Percentiles rank a stretch among this genome's conserved stretches.
Conservation (phyloP, 2,329 filamentous ascomycete species). For the Elsinoe arachidis region DNA sequence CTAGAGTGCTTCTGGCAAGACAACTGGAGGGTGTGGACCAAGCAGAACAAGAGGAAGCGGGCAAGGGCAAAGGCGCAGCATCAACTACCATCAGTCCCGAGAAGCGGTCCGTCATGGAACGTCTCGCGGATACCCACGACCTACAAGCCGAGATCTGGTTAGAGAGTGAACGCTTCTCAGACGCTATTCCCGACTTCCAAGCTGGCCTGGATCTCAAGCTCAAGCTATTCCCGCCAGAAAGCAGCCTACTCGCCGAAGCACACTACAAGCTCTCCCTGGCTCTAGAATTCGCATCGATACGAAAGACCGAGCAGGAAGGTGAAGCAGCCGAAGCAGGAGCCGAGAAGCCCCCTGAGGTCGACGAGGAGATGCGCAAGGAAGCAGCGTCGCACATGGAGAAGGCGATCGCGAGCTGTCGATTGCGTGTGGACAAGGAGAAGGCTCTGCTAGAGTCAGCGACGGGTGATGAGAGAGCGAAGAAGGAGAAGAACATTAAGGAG, state of each 20-base stretch:
- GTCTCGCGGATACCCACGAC: slow-evolving; percentile 86
- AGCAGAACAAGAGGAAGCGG: slow-evolving; percentile 35
- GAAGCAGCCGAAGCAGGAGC: slow-evolving; percentile 34
- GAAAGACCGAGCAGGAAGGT: slow-evolving; percentile 47
- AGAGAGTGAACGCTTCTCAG: slow-evolving; percentile 85
- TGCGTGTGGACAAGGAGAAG: slow-evolving; percentile 63
- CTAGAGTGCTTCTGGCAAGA: slow-evolving; percentile 50
- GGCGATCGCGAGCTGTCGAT: slow-evolving; percentile 63
- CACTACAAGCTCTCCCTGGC: slow-evolving; percentile 95
- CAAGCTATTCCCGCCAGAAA: slow-evolving; percentile 68
- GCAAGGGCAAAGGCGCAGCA: slow-evolving; percentile 37
- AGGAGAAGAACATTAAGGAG: slow-evolving; percentile 56
- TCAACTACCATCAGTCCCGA: slow-evolving; percentile 27
- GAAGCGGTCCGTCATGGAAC: slow-evolving; percentile 63
- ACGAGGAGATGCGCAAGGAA: slow-evolving; percentile 62
- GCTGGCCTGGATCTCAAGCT: slow-evolving; percentile 71
- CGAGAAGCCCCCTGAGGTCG: slow-evolving; percentile 41
- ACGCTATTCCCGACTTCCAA: slow-evolving; percentile 77
- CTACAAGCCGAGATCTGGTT: slow-evolving; percentile 93
- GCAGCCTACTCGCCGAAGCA: slow-evolving; percentile 81
- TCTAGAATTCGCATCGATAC: slow-evolving; percentile 83
- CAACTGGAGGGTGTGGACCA: slow-evolving; percentile 44
- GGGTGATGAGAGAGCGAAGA: slow-evolving; percentile 56
- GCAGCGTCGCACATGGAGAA: slow-evolving; percentile 62
- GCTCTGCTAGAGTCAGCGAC: slow-evolving; percentile 50